These are phyloP conservation scores for Gnomoniopsis smithogilvyi DNA, from an alignment of 2,329 filamentous ascomycete genomes.

Conservation along the genomic window DNA sequence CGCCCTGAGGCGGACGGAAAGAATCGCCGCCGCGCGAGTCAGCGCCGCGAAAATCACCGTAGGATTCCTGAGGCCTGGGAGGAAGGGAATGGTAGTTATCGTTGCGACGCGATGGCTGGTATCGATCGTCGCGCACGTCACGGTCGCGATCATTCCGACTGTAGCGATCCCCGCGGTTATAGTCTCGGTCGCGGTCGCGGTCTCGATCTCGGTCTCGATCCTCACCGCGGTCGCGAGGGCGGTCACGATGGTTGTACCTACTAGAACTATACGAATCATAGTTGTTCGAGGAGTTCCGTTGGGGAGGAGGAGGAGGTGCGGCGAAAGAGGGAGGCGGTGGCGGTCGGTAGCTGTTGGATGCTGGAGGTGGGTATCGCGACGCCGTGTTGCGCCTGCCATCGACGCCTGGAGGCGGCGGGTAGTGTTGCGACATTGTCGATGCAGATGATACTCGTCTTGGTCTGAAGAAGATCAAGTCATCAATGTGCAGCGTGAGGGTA, in stretches of 20 bases:
- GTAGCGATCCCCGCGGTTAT: neutral
- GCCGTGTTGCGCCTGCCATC: conserved; percentile 8
- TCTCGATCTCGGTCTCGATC: conserved; percentile 2
- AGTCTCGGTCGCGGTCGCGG: neutral
- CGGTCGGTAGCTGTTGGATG: conserved; percentile 9
- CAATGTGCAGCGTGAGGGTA: conserved; percentile 3
- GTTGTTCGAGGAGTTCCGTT: conserved; percentile 11
- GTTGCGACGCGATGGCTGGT: conserved; percentile 12
- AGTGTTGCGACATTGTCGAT: conserved; percentile 15
- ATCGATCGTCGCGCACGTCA: conserved; percentile 18
- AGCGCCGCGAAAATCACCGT: neutral
- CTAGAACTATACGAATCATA: conserved; percentile 9
- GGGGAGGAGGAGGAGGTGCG: conserved; percentile 13
- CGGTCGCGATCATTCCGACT: conserved; percentile 7
- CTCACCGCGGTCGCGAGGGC: neutral
- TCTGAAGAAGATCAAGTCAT: neutral
- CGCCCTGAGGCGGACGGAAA: conserved; percentile 39
- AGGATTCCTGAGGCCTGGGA: conserved; percentile 6
- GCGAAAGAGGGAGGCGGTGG: conserved; percentile 10
- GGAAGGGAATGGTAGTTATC: conserved; percentile 2
- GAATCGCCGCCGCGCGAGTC: conserved; percentile 11
- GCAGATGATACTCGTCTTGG: neutral
- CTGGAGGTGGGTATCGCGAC: conserved; percentile 9
- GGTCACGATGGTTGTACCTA: conserved; percentile 1
- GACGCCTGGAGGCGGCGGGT: conserved; percentile 17